These are phyloP conservation scores for Plenodomus lindquistii DNA, from an alignment of 2,329 filamentous ascomycete species.

Conservation along the genomic window DNA sequence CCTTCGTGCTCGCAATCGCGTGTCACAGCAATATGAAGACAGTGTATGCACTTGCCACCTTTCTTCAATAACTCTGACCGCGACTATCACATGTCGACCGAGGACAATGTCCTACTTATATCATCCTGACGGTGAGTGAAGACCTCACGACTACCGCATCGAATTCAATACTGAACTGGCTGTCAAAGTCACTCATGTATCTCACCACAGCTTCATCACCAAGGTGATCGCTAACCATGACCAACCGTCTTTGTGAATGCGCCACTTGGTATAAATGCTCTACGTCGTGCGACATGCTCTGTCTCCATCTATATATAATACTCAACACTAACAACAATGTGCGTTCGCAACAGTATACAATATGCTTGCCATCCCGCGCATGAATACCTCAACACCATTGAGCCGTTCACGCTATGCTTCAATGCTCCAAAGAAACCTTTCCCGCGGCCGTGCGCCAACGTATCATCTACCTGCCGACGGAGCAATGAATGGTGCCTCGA, in stretches of 20 bases:
- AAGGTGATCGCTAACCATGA: too few relatives aligned
- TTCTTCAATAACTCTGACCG: not conserved
- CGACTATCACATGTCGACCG: not conserved
- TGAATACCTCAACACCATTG: conserved; percentile 1
- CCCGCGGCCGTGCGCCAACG: conserved; percentile 8
- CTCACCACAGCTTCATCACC: too few relatives aligned
- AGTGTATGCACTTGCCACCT: not conserved
- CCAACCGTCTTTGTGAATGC: not conserved
- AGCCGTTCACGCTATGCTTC: conserved; percentile 14
- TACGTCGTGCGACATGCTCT: not conserved
- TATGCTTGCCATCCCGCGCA: conserved; percentile 11
- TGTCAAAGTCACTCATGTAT: too few relatives aligned
- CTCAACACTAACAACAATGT: conserved; percentile 7
- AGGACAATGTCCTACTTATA: too few relatives aligned
- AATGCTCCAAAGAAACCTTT: conserved; percentile 6
- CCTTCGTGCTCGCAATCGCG: not conserved
- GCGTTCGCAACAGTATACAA: conserved; percentile 10
- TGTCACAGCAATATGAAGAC: not conserved
- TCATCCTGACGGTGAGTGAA: too few relatives aligned
- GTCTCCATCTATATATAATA: not conserved
- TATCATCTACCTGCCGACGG: not conserved
- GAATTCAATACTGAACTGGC: too few relatives aligned
- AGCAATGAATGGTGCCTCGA: conserved; percentile 16
- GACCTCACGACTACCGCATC: too few relatives aligned
- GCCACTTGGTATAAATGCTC: not conserved